Conservation (phyloP, 129 eudicot species). For the Gnaphalium uliginosum region DNA sequence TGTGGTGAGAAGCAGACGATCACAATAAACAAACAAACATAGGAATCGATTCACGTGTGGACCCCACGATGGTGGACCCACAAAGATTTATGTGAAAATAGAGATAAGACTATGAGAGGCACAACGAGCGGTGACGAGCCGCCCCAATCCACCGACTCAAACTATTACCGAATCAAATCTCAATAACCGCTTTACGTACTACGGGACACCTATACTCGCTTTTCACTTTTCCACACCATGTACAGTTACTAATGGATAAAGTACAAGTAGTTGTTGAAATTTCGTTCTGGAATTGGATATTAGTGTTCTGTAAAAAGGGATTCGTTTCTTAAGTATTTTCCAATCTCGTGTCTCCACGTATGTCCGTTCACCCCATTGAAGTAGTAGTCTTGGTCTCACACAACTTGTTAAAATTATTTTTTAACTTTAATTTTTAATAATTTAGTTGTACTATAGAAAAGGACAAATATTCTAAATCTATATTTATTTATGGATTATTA, state of each 20-base stretch:
- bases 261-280: neutral
- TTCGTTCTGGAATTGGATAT: neutral
- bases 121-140: slow-evolving; percentile 48
- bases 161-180: slow-evolving; percentile 33
- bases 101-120: slow-evolving; percentile 22
- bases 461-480: neutral
- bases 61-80: slow-evolving; percentile 20
- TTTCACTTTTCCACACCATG: neutral
- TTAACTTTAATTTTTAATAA: neutral
- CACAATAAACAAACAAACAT: neutral
- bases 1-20: slow-evolving; percentile 5
- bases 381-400: slow-evolving; percentile 8
- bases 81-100: slow-evolving; percentile 21
- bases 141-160: slow-evolving; percentile 45
- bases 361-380: slow-evolving; percentile 32
- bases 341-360: slow-evolving; percentile 40
- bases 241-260: neutral
- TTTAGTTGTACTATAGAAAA: neutral
- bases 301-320: slow-evolving; percentile 4
- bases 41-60: slow-evolving; percentile 1
- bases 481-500: neutral
- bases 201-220: neutral
- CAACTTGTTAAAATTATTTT: slow-evolving; percentile 7
- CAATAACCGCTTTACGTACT: slow-evolving; percentile 11
- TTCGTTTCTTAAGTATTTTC: neutral